Base-by-base conservation (phyloP, 306 rosid genomes). In the Notholithocarpus densiflorus region DNA sequence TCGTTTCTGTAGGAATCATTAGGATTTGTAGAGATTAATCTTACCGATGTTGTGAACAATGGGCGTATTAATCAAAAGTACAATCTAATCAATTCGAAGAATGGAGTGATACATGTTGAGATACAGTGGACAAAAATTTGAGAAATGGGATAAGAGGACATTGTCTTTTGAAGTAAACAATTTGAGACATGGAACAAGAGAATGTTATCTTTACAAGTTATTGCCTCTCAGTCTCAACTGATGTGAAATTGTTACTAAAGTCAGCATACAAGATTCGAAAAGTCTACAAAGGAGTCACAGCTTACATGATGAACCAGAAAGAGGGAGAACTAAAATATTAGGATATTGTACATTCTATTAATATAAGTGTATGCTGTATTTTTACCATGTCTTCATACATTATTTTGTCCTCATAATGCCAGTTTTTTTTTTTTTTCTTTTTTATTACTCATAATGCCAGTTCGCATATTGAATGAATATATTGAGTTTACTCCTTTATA, bases 1-100 rank as follows among this genome's bases (percentile, higher is more conserved):
- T 59, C 65, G 60, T 51, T 10, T 77, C 40, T 70, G 84, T 73
- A 92, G 97, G 96, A 93, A 79, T 89, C 90, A 5, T 73, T 95
- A 82, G 99, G 99, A 51, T 83, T 90, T 29, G 92, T 93, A 77
- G 96, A 89, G 79, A 93, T 95, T 60, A 89, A 91, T 81, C 93
- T 95, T 0, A 61, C 37, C 17, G 99, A 95, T 77, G 98, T 90
- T 8, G 92, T 95, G 75, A 60, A 72, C 75, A 95, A 95, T 60
- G 96, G 97, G 60, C 88, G 98, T 19, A 89, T 91, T 59, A 95
- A 95, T 77, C 86, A 95, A 69, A 87, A 89, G 74, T 93, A 82
- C 80, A 82, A 91, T 80, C 86, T 95, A 26, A 95, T 89, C 37
- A 86, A 92, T 68, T 95, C 98, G 12, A 89, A 57, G 83, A 89